These are phyloP conservation scores for Nasturtium officinale DNA, from an alignment of 345 rosid genomes.

Conservation along the genomic window DNA sequence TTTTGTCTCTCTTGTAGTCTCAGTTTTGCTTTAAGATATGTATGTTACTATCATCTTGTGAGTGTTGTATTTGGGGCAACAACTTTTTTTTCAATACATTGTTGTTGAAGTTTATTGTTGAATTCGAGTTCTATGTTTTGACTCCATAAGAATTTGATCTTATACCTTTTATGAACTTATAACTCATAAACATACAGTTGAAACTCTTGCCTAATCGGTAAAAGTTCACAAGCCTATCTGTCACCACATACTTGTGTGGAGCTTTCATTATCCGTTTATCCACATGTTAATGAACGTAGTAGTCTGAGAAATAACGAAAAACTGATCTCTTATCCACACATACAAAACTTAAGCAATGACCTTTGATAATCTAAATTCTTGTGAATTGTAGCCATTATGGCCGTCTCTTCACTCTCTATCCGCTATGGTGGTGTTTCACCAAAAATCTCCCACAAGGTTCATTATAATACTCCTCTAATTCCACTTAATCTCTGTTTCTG, in stretches of 20 bases:
- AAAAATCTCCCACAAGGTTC: constrained; percentile 53
- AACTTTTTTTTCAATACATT: constrained; percentile 23
- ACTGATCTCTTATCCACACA: constrained; percentile 18
- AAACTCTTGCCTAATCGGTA: background rate
- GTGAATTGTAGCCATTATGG: constrained; percentile 46
- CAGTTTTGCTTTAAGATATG: constrained; percentile 38
- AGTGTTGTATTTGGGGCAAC: constrained; percentile 18
- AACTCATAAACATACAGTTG: background rate
- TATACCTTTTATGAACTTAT: background rate
- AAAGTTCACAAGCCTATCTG: background rate
- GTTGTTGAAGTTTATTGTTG: constrained; percentile 19
- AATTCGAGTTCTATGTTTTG: constrained; percentile 6
- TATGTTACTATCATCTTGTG: constrained; percentile 13
- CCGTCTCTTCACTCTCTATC: constrained; percentile 57
- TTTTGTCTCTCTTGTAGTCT: constrained; percentile 33
- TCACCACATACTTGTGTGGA: constrained; percentile 7
- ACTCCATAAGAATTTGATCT: background rate
- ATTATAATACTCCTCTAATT: background rate
- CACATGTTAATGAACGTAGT: background rate
- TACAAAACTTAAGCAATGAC: constrained; percentile 18
- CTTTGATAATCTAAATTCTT: constrained; percentile 1
- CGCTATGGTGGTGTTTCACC: constrained; percentile 51
- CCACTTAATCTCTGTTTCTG: background rate
- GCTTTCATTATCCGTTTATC: constrained; percentile 30
- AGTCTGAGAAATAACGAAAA: background rate